Evolutionary conservation across 1,139 yeast genomes (phyloP).

Genomic region (Taiozyma sp.): DNA sequence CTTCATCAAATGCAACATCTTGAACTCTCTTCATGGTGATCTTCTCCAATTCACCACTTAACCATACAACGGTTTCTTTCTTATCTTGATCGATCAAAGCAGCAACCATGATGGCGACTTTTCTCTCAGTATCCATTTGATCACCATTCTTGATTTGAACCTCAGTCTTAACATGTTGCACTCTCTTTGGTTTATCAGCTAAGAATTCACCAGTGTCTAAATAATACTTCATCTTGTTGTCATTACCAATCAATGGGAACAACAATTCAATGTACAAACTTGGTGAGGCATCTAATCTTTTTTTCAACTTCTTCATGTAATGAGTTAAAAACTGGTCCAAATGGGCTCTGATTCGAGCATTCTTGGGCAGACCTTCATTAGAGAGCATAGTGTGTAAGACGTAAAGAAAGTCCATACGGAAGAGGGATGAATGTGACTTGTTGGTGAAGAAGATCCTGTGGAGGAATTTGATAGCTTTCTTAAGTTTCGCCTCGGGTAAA

Average conservation of each 20-base stretch:
- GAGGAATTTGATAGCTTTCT: constrained; percentile 63
- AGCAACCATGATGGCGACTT: constrained; percentile 44
- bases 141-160: constrained; percentile 16
- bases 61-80: constrained; percentile 37
- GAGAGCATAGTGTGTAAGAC: constrained; percentile 43
- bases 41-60: constrained; percentile 35
- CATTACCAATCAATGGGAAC: constrained; percentile 53
- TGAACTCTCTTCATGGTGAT: constrained; percentile 5
- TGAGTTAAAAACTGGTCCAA: constrained; percentile 64
- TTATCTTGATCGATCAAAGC: constrained; percentile 44
- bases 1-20: constrained; percentile 12
- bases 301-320: constrained; percentile 60
- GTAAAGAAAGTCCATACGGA: constrained; percentile 72
- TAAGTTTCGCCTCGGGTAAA: constrained; percentile 54
- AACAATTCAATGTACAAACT: constrained; percentile 62
- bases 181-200: constrained; percentile 6
- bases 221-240: constrained; percentile 35
- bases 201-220: constrained; percentile 52
- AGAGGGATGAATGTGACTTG: constrained; percentile 57
- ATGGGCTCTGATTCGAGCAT: constrained; percentile 43
- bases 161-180: constrained; percentile 7
- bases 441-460: constrained; percentile 67
- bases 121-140: constrained; percentile 37
- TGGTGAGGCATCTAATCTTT: constrained; percentile 47
- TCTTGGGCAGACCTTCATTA: constrained; percentile 29